phyloP scores from a whole-genome alignment of 2,329 filamentous ascomycete species.

The Dryadomyces sulphureus region DNA sequence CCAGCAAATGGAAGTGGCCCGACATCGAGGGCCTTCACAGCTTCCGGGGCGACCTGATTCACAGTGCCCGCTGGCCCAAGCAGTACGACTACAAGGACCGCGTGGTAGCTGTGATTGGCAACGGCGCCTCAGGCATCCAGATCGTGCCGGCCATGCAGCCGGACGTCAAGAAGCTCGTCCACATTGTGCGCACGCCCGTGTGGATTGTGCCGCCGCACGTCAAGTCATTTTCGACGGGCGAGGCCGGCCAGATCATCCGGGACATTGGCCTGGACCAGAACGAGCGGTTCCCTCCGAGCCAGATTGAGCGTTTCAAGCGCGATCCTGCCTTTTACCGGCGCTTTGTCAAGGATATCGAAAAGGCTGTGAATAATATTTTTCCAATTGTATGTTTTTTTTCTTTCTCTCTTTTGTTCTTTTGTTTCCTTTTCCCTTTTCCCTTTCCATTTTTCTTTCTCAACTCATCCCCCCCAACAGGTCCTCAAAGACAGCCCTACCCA shows the following conservation, averaged over 20 bases:
- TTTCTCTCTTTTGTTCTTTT: not conserved
- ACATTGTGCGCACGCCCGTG: slow-evolving; percentile 25
- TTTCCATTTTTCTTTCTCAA: too few relatives aligned
- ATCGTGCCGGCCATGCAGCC: slow-evolving; percentile 34
- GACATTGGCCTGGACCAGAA: slow-evolving; percentile 25
- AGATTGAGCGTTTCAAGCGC: slow-evolving; percentile 30
- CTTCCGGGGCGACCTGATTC: slow-evolving; percentile 34
- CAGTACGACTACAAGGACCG: slow-evolving; percentile 33
- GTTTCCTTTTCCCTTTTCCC: not conserved
- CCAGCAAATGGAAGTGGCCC: slow-evolving; percentile 37
- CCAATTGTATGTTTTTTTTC: slow-evolving; percentile 20
- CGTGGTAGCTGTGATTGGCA: slow-evolving; percentile 40
- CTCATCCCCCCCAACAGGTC: slow-evolving; percentile 15
- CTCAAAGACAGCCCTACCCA: slow-evolving; percentile 26
- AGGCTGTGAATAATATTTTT: slow-evolving; percentile 27
- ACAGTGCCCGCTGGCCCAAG: slow-evolving; percentile 38
- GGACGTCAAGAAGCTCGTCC: slow-evolving; percentile 20
- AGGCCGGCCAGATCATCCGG: slow-evolving; percentile 20
- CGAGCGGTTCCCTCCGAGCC: slow-evolving; percentile 26
- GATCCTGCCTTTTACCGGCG: slow-evolving; percentile 29
- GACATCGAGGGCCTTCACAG: slow-evolving; percentile 27
- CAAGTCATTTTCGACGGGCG: slow-evolving; percentile 22
- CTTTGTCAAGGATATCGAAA: slow-evolving; percentile 32
- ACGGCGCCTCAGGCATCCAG: slow-evolving; percentile 39
- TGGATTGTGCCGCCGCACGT: slow-evolving; percentile 24